Evolutionary conservation across 1,284 basidiomycete genomes (phyloP), one percentile per base, ranked within the genome.

Genomic region (Microbotryomycetes sp.): DNA sequence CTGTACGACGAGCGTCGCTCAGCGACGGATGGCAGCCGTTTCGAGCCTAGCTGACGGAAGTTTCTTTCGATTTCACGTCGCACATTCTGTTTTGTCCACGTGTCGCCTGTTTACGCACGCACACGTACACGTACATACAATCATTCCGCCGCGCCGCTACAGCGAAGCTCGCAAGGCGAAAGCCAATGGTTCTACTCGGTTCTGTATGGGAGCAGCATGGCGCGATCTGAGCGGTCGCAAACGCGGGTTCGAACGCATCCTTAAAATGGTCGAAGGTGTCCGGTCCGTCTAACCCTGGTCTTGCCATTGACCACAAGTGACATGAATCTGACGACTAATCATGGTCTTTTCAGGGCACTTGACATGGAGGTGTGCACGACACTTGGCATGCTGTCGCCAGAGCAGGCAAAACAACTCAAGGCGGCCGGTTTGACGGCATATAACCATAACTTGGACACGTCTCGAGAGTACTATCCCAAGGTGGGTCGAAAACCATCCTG

Each of bases 141-240:
- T n/a, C n/a, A n/a, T n/a, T n/a, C n/a, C n/a, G n/a, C n/a, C n/a
- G n/a, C n/a, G n/a, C n/a, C n/a, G n/a, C n/a, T 15, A 54, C 62
- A 73, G 72, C 26, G 76, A 78, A 68, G 77, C 94, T 26, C 83
- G 90, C 28, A 87, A 89, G 74, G 94, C 94, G 29, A 97, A 97
- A 75, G 91, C 80, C 66, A 97, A 97, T 64, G 94, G 94, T 30
- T 92, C 89, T 73, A 98, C 94, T 23, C 82, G 94, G 26, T 97
- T 97, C 79, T 98, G 94, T 76, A 97, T 97, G 94, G 94, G 94
- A 59, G 93, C 94, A 4, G 94, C 94, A n/a, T 98, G 94, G 94
- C 81, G 94, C 68, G 94, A 97, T 75, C 82, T 97, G 52, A 85
- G 89, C 28, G 93, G 94, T 3, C 83, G 91, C 66, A 97, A 97